Conservation (phyloP, 208 protist genomes). For the Dictyostelium gargantuum region DNA sequence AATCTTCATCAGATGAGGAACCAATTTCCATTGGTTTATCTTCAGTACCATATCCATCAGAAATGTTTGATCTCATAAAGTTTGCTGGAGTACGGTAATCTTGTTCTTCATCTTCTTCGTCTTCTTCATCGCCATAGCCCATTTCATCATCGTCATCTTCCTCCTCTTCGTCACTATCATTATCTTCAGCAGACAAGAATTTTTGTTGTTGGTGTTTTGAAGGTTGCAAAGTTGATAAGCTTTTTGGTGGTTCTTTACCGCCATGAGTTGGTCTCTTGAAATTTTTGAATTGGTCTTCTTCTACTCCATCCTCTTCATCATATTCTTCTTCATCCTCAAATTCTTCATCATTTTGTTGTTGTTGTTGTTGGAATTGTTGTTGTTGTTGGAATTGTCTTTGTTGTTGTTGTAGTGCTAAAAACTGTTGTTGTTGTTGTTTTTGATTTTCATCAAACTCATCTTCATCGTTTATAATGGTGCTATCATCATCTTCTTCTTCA, state of each 20-base stretch:
- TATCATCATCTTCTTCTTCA: neutral
- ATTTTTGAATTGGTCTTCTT: constrained; percentile 9
- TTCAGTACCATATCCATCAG: neutral
- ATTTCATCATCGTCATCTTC: neutral
- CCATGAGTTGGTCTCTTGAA: neutral
- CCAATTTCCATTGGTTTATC: constrained; percentile 18
- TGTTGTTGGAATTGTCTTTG: neutral
- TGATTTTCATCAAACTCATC: neutral
- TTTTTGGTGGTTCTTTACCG: neutral
- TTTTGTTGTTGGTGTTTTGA: neutral
- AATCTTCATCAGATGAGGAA: neutral
- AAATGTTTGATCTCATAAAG: neutral
- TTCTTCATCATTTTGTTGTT: neutral
- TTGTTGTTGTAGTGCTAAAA: neutral
- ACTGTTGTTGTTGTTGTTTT: neutral
- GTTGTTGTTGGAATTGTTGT: neutral
- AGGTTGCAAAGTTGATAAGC: neutral
- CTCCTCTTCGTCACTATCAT: neutral
- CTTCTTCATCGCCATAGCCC: neutral
- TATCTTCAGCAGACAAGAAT: neutral
- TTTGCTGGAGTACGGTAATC: too few relatives aligned
- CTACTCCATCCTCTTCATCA: neutral
- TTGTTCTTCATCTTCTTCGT: neutral
- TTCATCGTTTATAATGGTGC: neutral
- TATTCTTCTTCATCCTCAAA: neutral